A percentile compares a stretch with the other conserved stretches of the same genome.
Conservation (phyloP, 2,329 filamentous ascomycete genomes). For the Periconia digitata region DNA sequence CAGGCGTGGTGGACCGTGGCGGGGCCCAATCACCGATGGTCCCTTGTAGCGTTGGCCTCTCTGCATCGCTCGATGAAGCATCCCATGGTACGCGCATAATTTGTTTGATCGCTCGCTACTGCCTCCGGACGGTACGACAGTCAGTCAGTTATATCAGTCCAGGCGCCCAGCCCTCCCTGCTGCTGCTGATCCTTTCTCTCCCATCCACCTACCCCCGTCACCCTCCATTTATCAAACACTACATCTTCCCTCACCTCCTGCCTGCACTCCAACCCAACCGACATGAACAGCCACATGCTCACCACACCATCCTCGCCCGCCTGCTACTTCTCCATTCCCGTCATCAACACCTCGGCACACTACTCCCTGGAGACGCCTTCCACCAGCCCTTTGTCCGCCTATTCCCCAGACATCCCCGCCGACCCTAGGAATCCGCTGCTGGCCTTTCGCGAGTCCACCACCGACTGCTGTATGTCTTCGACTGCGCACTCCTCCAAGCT, state of each 20-base stretch:
- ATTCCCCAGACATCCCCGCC: constrained; percentile 25
- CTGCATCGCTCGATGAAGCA: constrained; percentile 1
- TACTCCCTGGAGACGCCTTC: constrained; percentile 38
- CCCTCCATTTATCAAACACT: not conserved
- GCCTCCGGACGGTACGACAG: no score
- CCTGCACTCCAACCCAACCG: constrained; percentile 11
- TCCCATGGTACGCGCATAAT: no score
- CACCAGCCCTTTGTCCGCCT: constrained; percentile 21
- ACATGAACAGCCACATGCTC: constrained; percentile 3
- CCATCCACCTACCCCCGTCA: not conserved
- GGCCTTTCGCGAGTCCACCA: constrained; percentile 26
- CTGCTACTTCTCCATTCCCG: constrained; percentile 40
- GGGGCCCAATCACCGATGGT: not conserved
- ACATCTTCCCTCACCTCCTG: not conserved
- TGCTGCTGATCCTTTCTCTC: not conserved
- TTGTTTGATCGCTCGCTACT: no score
- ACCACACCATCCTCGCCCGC: constrained; percentile 14
- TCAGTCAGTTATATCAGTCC: constrained; percentile 9
- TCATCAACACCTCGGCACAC: constrained; percentile 20
- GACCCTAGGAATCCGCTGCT: constrained; percentile 40
- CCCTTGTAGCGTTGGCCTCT: no score
- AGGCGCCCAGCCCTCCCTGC: constrained; percentile 3
- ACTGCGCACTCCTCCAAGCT: constrained; percentile 36
- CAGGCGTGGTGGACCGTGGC: no score
- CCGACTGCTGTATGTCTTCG: constrained; percentile 20